Conservation (phyloP, 1,284 basidiomycete genomes). For the Anthracocystis walkeri region DNA sequence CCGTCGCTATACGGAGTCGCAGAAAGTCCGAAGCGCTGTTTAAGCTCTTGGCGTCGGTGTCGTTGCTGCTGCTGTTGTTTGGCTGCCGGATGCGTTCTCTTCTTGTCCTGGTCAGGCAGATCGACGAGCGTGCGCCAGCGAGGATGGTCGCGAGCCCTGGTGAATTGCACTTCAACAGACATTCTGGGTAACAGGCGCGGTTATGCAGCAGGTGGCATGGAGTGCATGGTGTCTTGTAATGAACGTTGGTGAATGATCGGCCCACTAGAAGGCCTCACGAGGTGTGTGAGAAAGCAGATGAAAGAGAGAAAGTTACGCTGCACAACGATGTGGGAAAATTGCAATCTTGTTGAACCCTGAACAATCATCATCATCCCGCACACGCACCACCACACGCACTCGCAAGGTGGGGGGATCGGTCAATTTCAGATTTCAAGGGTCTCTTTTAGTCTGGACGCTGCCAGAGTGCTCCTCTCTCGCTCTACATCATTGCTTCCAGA, state of each 20-base stretch:
- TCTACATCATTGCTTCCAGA: too few species aligned
- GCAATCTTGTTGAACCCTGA: slow-evolving; percentile 1
- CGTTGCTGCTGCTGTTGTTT: slow-evolving; percentile 15
- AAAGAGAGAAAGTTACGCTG: not conserved
- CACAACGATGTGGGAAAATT: not conserved
- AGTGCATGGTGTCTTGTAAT: not conserved
- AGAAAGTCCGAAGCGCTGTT: slow-evolving; percentile 9
- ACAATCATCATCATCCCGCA: too few species aligned
- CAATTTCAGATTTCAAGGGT: too few species aligned
- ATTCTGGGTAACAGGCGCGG: not conserved
- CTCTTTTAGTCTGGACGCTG: too few species aligned
- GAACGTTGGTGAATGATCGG: not conserved
- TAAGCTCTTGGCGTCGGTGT: slow-evolving; percentile 19
- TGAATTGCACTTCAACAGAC: slow-evolving; percentile 9
- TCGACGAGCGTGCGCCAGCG: slow-evolving; percentile 36
- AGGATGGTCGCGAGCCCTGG: slow-evolving; percentile 31
- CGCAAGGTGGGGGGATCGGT: too few species aligned
- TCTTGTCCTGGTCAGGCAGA: not conserved
- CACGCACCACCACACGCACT: too few species aligned
- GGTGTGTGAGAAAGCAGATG: slow-evolving; percentile 1
- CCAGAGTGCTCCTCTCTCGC: too few species aligned
- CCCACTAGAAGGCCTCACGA: not conserved
- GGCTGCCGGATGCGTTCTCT: not conserved
- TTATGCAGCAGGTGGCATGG: not conserved
- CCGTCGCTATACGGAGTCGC: not conserved